Percentiles rank a stretch among this genome's conserved stretches.
phyloP scores from a whole-genome alignment of 768 basidiomycete species.

The Podaxis sp. region DNA sequence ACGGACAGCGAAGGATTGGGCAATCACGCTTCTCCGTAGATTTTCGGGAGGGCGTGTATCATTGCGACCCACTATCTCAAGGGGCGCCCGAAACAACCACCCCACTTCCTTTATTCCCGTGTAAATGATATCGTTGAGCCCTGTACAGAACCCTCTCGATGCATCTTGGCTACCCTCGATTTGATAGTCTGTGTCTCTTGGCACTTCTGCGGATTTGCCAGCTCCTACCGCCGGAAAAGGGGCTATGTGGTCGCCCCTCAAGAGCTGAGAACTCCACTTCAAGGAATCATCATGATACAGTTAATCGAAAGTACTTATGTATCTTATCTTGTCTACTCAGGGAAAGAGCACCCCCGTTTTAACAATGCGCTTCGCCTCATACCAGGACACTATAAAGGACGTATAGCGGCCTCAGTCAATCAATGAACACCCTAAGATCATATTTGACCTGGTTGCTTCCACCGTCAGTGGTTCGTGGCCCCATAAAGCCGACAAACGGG shows the following conservation, averaged over 20 bases:
- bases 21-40: neutral
- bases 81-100: neutral
- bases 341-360: constrained; percentile 1
- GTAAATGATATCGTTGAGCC: neutral
- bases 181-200: neutral
- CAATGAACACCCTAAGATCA: neutral
- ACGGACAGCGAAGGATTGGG: neutral
- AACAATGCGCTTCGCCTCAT: neutral
- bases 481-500: neutral
- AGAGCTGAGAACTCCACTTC: neutral
- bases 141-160: neutral
- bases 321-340: constrained; percentile 1
- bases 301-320: neutral
- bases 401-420: neutral
- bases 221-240: constrained; percentile 1
- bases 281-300: neutral
- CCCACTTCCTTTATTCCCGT: neutral
- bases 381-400: neutral
- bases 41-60: neutral
- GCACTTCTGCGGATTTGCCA: neutral
- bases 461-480: neutral
- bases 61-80: neutral
- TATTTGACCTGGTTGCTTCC: neutral
- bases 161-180: neutral
- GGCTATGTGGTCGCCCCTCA: neutral